These are phyloP conservation scores for Daphne laureola DNA, from an alignment of 441 rosid species.

Conservation along the genomic window DNA sequence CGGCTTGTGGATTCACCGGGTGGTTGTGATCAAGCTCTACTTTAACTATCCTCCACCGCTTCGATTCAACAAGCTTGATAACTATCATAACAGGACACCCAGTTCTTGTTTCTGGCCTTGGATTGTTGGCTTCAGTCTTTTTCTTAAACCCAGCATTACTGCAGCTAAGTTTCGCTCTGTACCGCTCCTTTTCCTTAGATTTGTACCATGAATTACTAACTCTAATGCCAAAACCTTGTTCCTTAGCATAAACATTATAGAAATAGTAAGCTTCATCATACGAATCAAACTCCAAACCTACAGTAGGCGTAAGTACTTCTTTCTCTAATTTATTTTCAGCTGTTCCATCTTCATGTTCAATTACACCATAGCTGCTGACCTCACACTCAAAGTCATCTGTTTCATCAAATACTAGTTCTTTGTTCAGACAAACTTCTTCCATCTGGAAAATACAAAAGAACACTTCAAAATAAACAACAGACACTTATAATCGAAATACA, in stretches of 20 bases:
- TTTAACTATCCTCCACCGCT: constrained; percentile 47
- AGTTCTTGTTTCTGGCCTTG: constrained; percentile 50
- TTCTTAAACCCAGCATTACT: constrained; percentile 58
- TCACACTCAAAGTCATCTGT: constrained; percentile 30
- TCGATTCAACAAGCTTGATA: constrained; percentile 41
- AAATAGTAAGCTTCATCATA: constrained; percentile 48
- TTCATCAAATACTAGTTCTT: constrained; percentile 42
- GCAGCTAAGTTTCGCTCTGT: constrained; percentile 52
- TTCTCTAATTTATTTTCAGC: constrained; percentile 18
- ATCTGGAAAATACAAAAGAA: constrained; percentile 21
- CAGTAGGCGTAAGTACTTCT: constrained; percentile 28
- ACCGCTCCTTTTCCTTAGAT: constrained; percentile 43
- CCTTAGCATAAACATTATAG: constrained; percentile 47
- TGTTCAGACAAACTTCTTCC: constrained; percentile 57
- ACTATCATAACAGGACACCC: constrained; percentile 51
- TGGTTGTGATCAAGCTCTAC: constrained; percentile 49
- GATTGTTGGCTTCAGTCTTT: constrained; percentile 49
- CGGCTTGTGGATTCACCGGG: constrained; percentile 31
- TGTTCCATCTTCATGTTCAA: constrained; percentile 21
- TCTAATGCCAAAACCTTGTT: constrained; percentile 46
- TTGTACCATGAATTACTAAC: constrained; percentile 53
- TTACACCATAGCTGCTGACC: constrained; percentile 21
- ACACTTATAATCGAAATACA: background rate
- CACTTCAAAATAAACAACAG: background rate
- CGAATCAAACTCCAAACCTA: constrained; percentile 60